Evolutionary conservation across 2,329 filamentous ascomycete genomes (phyloP), one percentile per base, ranked within the genome.

Genomic region (Fulvia fulva): DNA sequence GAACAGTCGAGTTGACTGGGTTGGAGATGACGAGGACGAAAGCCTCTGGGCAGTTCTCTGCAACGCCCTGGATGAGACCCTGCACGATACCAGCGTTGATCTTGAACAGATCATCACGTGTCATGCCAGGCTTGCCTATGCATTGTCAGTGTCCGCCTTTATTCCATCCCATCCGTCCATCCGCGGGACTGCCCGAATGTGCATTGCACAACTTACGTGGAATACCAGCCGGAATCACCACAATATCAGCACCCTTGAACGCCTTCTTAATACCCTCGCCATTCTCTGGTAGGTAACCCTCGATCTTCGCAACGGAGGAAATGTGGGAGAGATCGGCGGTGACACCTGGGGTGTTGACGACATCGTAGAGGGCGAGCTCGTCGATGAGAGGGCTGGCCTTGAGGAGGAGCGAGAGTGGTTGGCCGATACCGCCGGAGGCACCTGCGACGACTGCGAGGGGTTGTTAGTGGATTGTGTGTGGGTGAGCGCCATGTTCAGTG

Each of bases 1-100:
- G 94, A 58, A 99, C 94, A 58, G 94, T 99, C 54, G 91, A 96
- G 87, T 99, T 99, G 78, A 99, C 94, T 59, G 94, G 94, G 86
- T 99, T 99, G 72, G 93, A 97, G 78, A 99, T 99, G 81, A 99
- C 87, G 66, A 97, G 87, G 75, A 96, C 86, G 80, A 88, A 96
- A 56, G 94, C 94, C 76, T 97, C 95, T 74, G 94, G 94, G 75
- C 87, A 87, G 73, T 88, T 86, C 75, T 97, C 87, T 69, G 93
- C 91, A 70, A 91, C 86, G 54, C 89, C 87, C 82, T 96, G 89
- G 70, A 95, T 88, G 67, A 99, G 84, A 69, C 90, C 91, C 80
- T 94, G 91, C 74, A 99, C 94, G 73, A 99, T 99, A 71, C 92
- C 90, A 61, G 94, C 94, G 77, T 99, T 99, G 83, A 97, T 96